Evolutionary conservation across 768 basidiomycete species (phyloP).

Genomic region (Amanita inopinata): DNA sequence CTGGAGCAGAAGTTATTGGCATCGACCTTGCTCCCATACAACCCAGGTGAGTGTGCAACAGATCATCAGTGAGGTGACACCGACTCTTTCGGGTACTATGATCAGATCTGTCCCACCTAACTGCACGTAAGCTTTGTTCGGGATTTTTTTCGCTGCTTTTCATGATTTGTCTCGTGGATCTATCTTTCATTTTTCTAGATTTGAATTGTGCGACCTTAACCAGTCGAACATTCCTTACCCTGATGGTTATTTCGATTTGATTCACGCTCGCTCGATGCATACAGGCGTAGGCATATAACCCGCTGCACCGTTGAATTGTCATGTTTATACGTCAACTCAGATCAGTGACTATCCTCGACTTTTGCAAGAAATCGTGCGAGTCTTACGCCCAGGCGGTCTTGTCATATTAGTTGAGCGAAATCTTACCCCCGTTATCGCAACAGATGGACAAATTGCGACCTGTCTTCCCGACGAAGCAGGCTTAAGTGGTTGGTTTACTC

Average conservation of each 20-base stretch:
- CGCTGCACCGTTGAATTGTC: constrained; percentile 2
- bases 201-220: constrained; percentile 64
- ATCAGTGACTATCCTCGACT: constrained; percentile 54
- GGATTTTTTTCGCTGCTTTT: constrained; percentile 8
- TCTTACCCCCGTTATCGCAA: constrained; percentile 34
- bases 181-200: constrained; percentile 27
- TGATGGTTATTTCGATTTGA: constrained; percentile 52
- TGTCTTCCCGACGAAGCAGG: constrained; percentile 17
- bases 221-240: constrained; percentile 53
- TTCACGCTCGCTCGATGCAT: constrained; percentile 63
- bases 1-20: constrained; percentile 54
- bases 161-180: constrained; percentile 2
- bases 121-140: constrained; percentile 74
- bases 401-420: constrained; percentile 59
- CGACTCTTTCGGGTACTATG: neutral
- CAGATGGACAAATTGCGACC: neutral
- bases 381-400: constrained; percentile 63
- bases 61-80: neutral
- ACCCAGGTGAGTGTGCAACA: constrained; percentile 37
- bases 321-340: constrained; percentile 22
- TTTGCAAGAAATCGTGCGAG: constrained; percentile 49
- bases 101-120: constrained; percentile 55
- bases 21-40: constrained; percentile 68
- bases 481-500: constrained; percentile 48
- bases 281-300: constrained; percentile 39